Evolutionary conservation across 2,329 filamentous ascomycete genomes (phyloP), one percentile per base, ranked within the genome.

Genomic region (Colletotrichum chlorophyti): DNA sequence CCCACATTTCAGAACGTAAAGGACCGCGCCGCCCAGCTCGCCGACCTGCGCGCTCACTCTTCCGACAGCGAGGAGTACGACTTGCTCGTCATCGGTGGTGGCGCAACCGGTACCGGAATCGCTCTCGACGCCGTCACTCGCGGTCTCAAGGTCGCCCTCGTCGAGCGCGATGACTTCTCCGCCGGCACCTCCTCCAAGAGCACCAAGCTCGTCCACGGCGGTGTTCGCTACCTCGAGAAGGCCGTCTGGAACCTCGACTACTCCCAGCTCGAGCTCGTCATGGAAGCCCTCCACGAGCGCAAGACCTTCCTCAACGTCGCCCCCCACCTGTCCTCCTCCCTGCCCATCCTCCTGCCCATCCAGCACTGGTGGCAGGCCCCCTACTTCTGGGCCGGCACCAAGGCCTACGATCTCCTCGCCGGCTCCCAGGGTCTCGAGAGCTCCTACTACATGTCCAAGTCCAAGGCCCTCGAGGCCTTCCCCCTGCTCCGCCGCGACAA

Each of bases 161-260:
- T 95, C 14, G 91, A 95, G 76, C 83, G 90, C 61, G 91, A 94
- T 72, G 91, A 95, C 74, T 95, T 94, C 72, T 88, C 88, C 66
- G 83, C 88, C 62, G 91, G 91, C 26, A 94, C 91, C 35, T 93
- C 89, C 77, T 91, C 89, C 73, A 94, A 94, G 79, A 93, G 89
- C 76, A 95, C 91, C 45, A 95, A 95, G 76, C 81, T 95, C 50
- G 91, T 95, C 15, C 91, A 95, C 74, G 91, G 91, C 65, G 91
- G 91, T 69, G 91, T 95, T 59, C 85, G 91, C 64, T 95, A 94
- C 71, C 80, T 95, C 58, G 91, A 95, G 73, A 95, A 95, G 79
- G 91, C 91, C 52, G 86, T 95, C 46, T 92, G 88, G 87, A 90
- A 93, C 71, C 79, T 94, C 67, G 91, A 95, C 73, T 93, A 93